Evolutionary conservation across 2,329 filamentous ascomycete species (phyloP), one percentile per base, ranked within the genome.

Genomic region (Diaporthe sp.): DNA sequence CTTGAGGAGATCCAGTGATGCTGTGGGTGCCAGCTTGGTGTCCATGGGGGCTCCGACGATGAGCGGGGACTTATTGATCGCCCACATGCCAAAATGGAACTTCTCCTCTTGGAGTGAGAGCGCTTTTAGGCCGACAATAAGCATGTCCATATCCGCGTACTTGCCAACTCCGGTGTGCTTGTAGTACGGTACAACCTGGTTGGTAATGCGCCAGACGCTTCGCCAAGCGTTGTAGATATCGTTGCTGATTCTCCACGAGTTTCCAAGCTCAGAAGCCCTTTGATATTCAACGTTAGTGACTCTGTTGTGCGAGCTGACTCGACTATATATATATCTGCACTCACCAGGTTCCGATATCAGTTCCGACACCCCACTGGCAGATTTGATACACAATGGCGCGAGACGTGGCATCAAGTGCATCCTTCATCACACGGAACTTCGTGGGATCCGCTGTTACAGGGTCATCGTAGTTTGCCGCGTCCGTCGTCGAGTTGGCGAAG

Each of bases 71-170:
- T 89, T 89, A 73, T 86, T 80, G 61, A 89, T 86, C 22, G 86
- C 84, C 88, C 87, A 89, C 77, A 89, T 82, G 13, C 85, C 83
- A 71, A 90, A 89, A 77, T 89, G 87, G 10, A 88, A 88, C 30
- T 84, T 83, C 65, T 89, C 87, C 77, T 89, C 88, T 4, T 86
- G 80, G 0, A 79, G 75, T 0, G 84, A 86, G 0, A 89, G 81
- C 0, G 85, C 82, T 2, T 82, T 80, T 25, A 88, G 86, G 0
- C 88, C 88, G 42, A 90, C 81, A 17, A 86, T 83, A 17, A 89
- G 78, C 88, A 89, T 89, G 74, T 89, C 87, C 79, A 88, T 82
- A 73, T 89, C 87, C 0, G 87, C 84, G 78, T 86, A 89, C 15
- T 87, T 84, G 0, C 88, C 88, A 0, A 84, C 82, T 0, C 80